phyloP scores from a whole-genome alignment of 768 basidiomycete species.

The Coprinopsis cinerea region DNA sequence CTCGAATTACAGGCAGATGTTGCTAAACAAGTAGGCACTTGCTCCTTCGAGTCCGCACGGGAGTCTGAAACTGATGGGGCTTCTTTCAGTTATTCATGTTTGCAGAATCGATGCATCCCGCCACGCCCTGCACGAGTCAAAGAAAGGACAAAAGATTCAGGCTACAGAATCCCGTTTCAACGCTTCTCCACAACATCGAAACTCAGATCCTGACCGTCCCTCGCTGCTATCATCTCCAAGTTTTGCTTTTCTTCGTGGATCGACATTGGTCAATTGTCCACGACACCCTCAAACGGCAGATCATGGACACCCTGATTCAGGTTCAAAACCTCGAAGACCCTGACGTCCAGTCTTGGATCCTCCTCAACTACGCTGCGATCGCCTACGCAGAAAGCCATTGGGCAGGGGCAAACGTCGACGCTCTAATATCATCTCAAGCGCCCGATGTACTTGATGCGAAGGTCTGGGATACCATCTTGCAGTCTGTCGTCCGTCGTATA shows the following conservation, averaged over 20 bases:
- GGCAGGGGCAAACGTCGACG: slow-evolving; percentile 12
- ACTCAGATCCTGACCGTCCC: slow-evolving; percentile 22
- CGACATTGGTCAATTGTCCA: slow-evolving; percentile 69
- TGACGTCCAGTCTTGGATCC: slow-evolving; percentile 75
- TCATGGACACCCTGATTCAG: slow-evolving; percentile 51
- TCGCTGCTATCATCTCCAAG: slow-evolving; percentile 57
- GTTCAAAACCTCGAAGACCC: slow-evolving; percentile 62
- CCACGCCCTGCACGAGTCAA: slow-evolving; percentile 17
- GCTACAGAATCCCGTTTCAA: slow-evolving; percentile 53
- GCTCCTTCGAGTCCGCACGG: not conserved
- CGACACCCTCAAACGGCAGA: slow-evolving; percentile 45
- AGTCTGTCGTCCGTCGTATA: slow-evolving; percentile 69
- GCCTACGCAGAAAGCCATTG: slow-evolving; percentile 40
- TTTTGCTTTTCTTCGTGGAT: slow-evolving; percentile 80
- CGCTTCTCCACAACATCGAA: slow-evolving; percentile 46
- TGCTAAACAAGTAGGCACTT: slow-evolving; percentile 48
- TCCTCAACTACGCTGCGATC: slow-evolving; percentile 73
- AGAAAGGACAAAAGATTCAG: slow-evolving; percentile 44
- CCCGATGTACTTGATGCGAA: slow-evolving; percentile 17
- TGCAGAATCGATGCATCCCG: slow-evolving; percentile 47
- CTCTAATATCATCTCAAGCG: slow-evolving; percentile 7
- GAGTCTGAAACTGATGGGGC: slow-evolving; percentile 6
- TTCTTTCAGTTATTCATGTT: slow-evolving; percentile 51
- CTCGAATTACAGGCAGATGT: slow-evolving; percentile 80
- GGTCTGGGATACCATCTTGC: slow-evolving; percentile 85